Percentiles rank a stretch among this genome's conserved stretches.
Evolutionary conservation across 345 rosid species (phyloP).

Genomic region (Gossypioides kirkii): DNA sequence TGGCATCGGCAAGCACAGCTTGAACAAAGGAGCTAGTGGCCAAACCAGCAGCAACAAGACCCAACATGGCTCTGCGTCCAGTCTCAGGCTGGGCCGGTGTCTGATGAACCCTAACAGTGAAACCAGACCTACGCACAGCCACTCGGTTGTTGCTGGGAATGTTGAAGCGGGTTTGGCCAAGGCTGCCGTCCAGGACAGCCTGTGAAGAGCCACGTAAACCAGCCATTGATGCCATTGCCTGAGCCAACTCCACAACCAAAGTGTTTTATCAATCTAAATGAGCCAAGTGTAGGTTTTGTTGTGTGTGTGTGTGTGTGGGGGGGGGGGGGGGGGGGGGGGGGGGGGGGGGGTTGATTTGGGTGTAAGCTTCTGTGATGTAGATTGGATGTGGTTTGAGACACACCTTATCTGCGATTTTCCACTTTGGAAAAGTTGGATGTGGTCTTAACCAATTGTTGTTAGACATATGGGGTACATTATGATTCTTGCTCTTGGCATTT

Average conservation of each 20-base stretch:
- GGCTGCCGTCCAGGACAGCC: conserved; percentile 62
- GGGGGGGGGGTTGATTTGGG: not conserved
- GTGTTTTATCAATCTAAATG: conserved; percentile 1
- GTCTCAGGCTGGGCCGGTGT: conserved; percentile 48
- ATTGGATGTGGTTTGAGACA: conserved; percentile 24
- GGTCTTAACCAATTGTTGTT: conserved; percentile 25
- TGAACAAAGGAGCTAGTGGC: conserved; percentile 67
- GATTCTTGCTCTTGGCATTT: conserved; percentile 10
- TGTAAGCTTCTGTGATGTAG: conserved; percentile 38
- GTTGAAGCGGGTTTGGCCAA: conserved; percentile 48
- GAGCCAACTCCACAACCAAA: conserved; percentile 34
- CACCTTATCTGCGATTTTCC: conserved; percentile 43
- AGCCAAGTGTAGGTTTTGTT: conserved; percentile 24
- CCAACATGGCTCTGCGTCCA: conserved; percentile 64
- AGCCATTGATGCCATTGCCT: conserved; percentile 69
- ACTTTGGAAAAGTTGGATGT: conserved; percentile 50
- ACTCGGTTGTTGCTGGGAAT: conserved; percentile 27
- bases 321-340: no score
- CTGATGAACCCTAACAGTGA: conserved; percentile 55
- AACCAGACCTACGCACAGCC: conserved; percentile 29
- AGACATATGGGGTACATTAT: conserved; percentile 9
- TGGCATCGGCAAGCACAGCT: conserved; percentile 74
- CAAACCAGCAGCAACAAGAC: conserved; percentile 64
- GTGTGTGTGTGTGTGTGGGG: no score
- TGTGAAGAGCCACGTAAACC: conserved; percentile 67